Base-by-base conservation (phyloP, 208 protist genomes). In the Trypanosoma platydactyli region DNA sequence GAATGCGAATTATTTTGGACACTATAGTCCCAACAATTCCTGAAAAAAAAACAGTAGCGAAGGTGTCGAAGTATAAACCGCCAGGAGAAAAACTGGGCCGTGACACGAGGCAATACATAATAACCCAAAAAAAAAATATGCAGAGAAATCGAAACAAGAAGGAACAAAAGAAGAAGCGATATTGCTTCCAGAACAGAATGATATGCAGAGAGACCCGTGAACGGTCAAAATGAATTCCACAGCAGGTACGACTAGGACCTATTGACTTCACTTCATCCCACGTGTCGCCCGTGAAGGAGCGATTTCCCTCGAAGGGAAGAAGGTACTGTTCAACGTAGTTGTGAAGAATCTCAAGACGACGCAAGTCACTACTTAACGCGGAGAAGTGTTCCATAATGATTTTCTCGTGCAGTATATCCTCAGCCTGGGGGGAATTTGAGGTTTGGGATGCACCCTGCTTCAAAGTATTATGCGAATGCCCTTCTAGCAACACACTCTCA, bases 11-110 rank as follows among this genome's bases (percentile, higher is more conserved):
- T 11, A 84, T 7, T 30, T 68, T 69, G 29, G 77, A 68, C 18
- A 74, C 59, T 45, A 84, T 45, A 9, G 71, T 75, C 48, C 81
- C 81, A 13, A 75, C 55, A 24, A 84, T 67, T 46, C 77, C 78
- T 12, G 81, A 45, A 64, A 84, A 84, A 49, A 80, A 29, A 53
- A 88, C 76, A 29, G 77, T 84, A 62, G 69, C 50, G 20, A 79
- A 18, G 6, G 77, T 78, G 53, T 88, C 81, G 53, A 88, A 88
- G 68, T 83, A 87, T 15, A 81, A 61, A 6, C 73, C 77, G n/a
- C 81, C 81, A 29, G 77, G 81, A 42, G 63, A 77, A 68, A 83
- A 87, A 33, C 54, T 72, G n/a, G 73, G 68, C 20, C 66, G 51
- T n/a, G 65, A 71, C 30, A 80, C 45, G 25, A 86, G 59, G 46